phyloP scores from a whole-genome alignment of 495 filamentous ascomycete genomes.

The Tuber borchii region DNA sequence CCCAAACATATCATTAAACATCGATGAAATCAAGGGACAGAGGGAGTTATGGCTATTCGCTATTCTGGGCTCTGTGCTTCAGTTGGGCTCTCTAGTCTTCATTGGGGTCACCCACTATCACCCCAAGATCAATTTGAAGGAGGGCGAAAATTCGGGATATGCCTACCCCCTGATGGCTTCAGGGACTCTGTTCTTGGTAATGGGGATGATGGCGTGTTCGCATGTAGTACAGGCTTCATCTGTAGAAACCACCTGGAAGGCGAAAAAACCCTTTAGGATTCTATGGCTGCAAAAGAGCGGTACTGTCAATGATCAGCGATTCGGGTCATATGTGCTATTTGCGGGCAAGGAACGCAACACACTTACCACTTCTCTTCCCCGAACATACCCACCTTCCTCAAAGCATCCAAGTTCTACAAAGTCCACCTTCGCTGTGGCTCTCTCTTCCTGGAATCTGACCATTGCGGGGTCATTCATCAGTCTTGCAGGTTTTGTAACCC shows the following conservation, averaged over 20 bases:
- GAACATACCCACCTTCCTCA: not conserved
- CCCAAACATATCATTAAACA: constrained; percentile 40
- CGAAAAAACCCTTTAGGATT: constrained; percentile 14
- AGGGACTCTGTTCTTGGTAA: constrained; percentile 33
- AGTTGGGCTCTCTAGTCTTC: constrained; percentile 34
- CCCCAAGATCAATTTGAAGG: constrained; percentile 6
- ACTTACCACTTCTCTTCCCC: constrained; percentile 21
- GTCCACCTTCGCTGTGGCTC: not conserved
- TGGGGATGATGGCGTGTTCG: constrained; percentile 41
- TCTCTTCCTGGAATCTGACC: constrained; percentile 12
- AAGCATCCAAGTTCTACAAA: not conserved
- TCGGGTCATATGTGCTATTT: constrained; percentile 36
- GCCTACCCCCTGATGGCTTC: constrained; percentile 34
- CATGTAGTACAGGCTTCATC: constrained; percentile 41
- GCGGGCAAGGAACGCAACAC: constrained; percentile 7
- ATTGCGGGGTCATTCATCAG: constrained; percentile 39
- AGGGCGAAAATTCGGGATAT: constrained; percentile 23
- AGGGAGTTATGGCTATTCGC: constrained; percentile 33
- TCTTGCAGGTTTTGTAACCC: constrained; percentile 48
- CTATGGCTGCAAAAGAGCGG: constrained; percentile 39
- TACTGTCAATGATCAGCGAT: constrained; percentile 39
- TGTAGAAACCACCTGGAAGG: constrained; percentile 27
- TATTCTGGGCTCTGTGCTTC: constrained; percentile 27
- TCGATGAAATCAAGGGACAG: constrained; percentile 10
- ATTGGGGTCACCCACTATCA: constrained; percentile 31